These are phyloP conservation scores for Fusarium succisae DNA, from an alignment of 2,329 filamentous ascomycete genomes.

Conservation along the genomic window DNA sequence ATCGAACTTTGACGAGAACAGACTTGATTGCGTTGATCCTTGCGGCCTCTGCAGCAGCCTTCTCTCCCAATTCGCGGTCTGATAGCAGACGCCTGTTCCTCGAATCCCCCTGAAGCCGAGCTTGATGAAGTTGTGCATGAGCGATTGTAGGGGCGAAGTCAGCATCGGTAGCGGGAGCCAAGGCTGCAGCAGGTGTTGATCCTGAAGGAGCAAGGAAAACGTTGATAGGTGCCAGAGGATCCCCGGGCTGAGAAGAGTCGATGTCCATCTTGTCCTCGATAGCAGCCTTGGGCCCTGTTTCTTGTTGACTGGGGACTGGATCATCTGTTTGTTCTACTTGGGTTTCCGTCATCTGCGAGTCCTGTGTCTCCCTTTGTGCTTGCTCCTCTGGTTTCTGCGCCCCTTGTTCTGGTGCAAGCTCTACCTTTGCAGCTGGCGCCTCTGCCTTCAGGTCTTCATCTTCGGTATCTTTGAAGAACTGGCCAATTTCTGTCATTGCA, in stretches of 20 bases:
- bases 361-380: slow-evolving; percentile 15
- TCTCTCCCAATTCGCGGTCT: slow-evolving; percentile 81
- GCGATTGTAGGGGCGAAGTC: slow-evolving; percentile 81
- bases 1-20: slow-evolving; percentile 81
- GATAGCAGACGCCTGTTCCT: slow-evolving; percentile 83
- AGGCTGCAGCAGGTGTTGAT: slow-evolving; percentile 79
- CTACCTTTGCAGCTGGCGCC: neutral
- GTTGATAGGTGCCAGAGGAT: slow-evolving; percentile 63
- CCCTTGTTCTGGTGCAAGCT: slow-evolving; percentile 9
- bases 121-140: slow-evolving; percentile 80
- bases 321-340: slow-evolving; percentile 10
- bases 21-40: slow-evolving; percentile 72
- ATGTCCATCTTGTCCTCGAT: slow-evolving; percentile 33
- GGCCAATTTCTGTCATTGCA: slow-evolving; percentile 82
- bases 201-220: slow-evolving; percentile 82
- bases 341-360: slow-evolving; percentile 38
- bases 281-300: neutral
- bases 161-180: slow-evolving; percentile 71
- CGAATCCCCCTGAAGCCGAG: slow-evolving; percentile 66
- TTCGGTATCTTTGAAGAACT: slow-evolving; percentile 72
- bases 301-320: neutral
- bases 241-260: slow-evolving; percentile 32
- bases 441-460: slow-evolving; percentile 32
- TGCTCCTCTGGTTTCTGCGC: slow-evolving; percentile 15
- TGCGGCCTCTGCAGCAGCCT: slow-evolving; percentile 71